Evolutionary conservation across 148 eudicot species (phyloP), one percentile per base, ranked within the genome.

Genomic region (Persicaria tinctoria): DNA sequence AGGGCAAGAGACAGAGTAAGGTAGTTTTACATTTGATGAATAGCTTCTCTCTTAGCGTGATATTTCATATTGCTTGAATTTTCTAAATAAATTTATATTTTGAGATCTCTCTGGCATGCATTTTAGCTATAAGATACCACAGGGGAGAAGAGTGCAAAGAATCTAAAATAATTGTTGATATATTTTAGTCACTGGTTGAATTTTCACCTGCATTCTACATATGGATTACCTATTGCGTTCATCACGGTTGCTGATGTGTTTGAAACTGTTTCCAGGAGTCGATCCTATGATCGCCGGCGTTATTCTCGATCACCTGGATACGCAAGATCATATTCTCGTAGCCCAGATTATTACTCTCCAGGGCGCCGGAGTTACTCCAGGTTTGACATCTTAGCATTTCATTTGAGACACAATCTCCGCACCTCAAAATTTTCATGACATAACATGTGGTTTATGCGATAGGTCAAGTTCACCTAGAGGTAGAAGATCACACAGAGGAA

Each of bases 381-480:
- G 97, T 88, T 78, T 54, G 74, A 2, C 63, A 6, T 18, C 44
- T 2, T 17, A 3, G 14, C 45, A 45, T 18, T 47, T 7, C 18
- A 13, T 66, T 46, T 2, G 11, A 3, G 20, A 5, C 48, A 13
- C 4, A 32, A 46, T 5, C 32, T 5, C 4, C 38, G 23, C n/a
- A 48, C 74, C 7, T 7, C 14, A 45, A 5, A 8, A 46, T 0
- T 41, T 74, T 18, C 10, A 69, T n/a, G 47, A 11, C 32, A 10
- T 51, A 66, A 2, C 27, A 18, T 50, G 27, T 66, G 5, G 60
- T 55, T 53, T 75, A 77, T 51, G 54, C 23, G 64, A 74, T 84
- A 90, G 98, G 90, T 93, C 93, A 14, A 79, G 82, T 60, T 92
- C 96, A 9, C 92, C 90, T 11, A 89, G 89, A 77, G 83, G 72